Evolutionary conservation across 257 asterid genomes (phyloP).

Genomic region (Solanum virginianum): DNA sequence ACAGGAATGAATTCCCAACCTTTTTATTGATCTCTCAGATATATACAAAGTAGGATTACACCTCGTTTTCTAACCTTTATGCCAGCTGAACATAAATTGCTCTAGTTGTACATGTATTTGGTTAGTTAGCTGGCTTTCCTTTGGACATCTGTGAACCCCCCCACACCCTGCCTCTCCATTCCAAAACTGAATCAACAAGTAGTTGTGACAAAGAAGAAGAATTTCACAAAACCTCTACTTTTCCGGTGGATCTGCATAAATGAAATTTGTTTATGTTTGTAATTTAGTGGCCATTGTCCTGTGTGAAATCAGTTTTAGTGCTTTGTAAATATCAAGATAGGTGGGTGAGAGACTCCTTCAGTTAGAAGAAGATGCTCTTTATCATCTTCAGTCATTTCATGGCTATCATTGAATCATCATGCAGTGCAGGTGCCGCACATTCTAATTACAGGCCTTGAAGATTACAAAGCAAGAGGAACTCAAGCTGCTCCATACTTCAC

Average conservation of each 20-base stretch:
- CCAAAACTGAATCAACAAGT: not conserved
- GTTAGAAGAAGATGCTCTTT: not conserved
- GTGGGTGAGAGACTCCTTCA: not conserved
- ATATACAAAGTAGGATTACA: not conserved
- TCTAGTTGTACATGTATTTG: not conserved
- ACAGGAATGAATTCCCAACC: too few relatives aligned
- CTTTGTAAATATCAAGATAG: not conserved
- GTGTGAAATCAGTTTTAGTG: not conserved
- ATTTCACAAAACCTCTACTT: not conserved
- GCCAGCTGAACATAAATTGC: not conserved
- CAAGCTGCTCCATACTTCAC: slow-evolving; percentile 92
- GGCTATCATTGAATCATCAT: not conserved
- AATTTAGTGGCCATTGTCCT: not conserved
- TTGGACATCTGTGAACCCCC: not conserved
- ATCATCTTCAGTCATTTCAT: not conserved
- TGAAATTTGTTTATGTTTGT: not conserved
- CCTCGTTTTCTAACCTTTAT: not conserved
- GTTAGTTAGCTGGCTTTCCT: not conserved
- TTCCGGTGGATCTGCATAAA: not conserved
- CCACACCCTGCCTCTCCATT: not conserved
- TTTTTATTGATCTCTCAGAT: too few relatives aligned
- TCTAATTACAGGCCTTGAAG: slow-evolving; percentile 94
- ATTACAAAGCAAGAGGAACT: slow-evolving; percentile 90
- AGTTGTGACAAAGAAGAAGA: not conserved
- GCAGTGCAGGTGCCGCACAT: slow-evolving; percentile 90